phyloP scores from a whole-genome alignment of 345 rosid genomes.

The Eutrema yunnanense region DNA sequence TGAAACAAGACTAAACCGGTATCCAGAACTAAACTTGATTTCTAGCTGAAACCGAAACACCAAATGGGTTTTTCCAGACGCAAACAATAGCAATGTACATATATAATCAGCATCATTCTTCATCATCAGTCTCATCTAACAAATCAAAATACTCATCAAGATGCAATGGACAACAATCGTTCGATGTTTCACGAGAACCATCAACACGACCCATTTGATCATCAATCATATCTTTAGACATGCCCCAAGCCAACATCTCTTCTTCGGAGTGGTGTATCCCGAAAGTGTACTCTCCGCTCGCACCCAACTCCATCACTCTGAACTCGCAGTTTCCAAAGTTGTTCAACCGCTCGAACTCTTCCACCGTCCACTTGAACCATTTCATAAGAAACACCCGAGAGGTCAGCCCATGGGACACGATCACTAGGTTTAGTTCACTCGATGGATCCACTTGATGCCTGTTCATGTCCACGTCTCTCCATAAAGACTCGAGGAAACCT shows the following conservation, averaged over 20 bases:
- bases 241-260: conserved; percentile 61
- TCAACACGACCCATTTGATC: conserved; percentile 67
- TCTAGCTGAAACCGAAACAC: not conserved
- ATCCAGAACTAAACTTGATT: not conserved
- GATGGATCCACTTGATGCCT: conserved; percentile 49
- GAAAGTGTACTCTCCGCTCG: conserved; percentile 73
- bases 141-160: conserved; percentile 56
- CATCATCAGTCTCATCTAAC: conserved; percentile 30
- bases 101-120: not conserved
- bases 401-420: conserved; percentile 72
- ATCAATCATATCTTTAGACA: conserved; percentile 65
- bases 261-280: conserved; percentile 39
- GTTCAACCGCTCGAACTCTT: conserved; percentile 70
- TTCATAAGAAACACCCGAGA: conserved; percentile 85
- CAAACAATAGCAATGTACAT: not conserved
- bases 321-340: conserved; percentile 72
- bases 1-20: not conserved
- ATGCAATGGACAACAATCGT: conserved; percentile 58
- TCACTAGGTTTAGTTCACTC: conserved; percentile 70
- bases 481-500: conserved; percentile 85
- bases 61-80: not conserved
- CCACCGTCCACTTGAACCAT: conserved; percentile 98
- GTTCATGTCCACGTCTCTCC: conserved; percentile 94
- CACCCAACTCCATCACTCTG: conserved; percentile 76
- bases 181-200: conserved; percentile 44